Evolutionary conservation across 2,329 filamentous ascomycete species (phyloP).

Genomic region (Neonectria faginata): DNA sequence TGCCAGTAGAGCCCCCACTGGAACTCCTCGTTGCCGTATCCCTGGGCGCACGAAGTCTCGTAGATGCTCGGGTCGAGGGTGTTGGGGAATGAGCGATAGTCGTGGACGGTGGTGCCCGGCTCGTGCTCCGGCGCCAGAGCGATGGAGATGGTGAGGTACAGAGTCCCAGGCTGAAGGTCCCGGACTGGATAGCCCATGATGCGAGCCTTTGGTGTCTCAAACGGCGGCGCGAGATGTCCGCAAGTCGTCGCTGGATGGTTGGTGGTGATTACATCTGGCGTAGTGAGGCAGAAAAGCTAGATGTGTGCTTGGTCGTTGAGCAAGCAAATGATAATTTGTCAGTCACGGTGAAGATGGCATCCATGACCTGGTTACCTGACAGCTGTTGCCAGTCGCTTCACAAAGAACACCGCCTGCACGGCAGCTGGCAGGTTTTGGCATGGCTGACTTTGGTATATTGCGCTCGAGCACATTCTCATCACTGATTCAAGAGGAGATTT

Average conservation of each 20-base stretch:
- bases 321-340: neutral
- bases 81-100: conserved; percentile 21
- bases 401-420: no score
- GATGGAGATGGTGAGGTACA: conserved; percentile 45
- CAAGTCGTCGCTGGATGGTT: neutral
- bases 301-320: neutral
- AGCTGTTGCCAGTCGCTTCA: neutral
- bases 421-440: neutral
- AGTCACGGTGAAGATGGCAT: neutral
- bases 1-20: conserved; percentile 54
- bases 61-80: conserved; percentile 31
- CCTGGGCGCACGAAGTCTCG: conserved; percentile 36
- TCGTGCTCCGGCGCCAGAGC: conserved; percentile 25
- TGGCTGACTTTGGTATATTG: no score
- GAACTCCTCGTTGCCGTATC: conserved; percentile 47
- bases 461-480: neutral
- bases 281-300: no score
- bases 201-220: neutral
- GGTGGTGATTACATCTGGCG: neutral
- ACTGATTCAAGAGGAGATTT: neutral
- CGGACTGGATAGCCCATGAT: conserved; percentile 36
- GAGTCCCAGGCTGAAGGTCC: conserved; percentile 37
- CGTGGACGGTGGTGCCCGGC: neutral
- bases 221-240: neutral
- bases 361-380: neutral